Base-by-base conservation (phyloP, 305 asterid species). In the Lippia alba region DNA sequence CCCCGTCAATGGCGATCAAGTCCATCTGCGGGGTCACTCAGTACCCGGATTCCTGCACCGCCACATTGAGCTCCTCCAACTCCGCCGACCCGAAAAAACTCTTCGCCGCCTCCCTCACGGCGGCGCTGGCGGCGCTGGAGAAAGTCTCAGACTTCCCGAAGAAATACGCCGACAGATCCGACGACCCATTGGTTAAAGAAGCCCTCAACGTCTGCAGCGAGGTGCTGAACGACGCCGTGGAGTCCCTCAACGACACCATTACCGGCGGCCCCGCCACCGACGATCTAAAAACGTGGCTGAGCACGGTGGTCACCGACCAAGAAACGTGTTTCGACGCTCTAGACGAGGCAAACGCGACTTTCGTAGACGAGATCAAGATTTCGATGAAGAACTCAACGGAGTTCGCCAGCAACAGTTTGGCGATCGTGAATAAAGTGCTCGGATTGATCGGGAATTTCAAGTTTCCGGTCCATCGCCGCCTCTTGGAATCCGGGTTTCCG, bases 251-350 rank as follows among this genome's bases (percentile, higher is more conserved):
- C 73, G 96, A 92, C 15, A 67, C 94, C 2, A 74, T 89, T 24
- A 61, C 81, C 0, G 46, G 76, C 0, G 69, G 20, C 68, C 14
- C 63, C 19, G 67, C 40, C 5, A 74, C 82, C 40, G 57, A 66
- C 4, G 90, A 91, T 55, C 61, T 92, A 16, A 78, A 58, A 61
- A 92, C 98, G 59, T 88, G 96, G 96, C 74, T 92, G 58, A 92
- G 94, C 80, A 71, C 96, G 0, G 75, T 78, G 54, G 50, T 92
- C 4, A 92, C 96, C 0, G 88, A 90, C 41, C 89, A 86, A 5
- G 96, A 92, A 45, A 92, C 98, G 45, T 90, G 98, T 53, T 69
- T 86, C 44, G 96, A 92, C 46, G 84, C 96, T 0, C 76, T 92
- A 11, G 85, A 71, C 0, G 98, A 90, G 12, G 80, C 46, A 14